Base-by-base conservation (phyloP, 352 stramenopile genomes). In the Phytophthora aleatoria region DNA sequence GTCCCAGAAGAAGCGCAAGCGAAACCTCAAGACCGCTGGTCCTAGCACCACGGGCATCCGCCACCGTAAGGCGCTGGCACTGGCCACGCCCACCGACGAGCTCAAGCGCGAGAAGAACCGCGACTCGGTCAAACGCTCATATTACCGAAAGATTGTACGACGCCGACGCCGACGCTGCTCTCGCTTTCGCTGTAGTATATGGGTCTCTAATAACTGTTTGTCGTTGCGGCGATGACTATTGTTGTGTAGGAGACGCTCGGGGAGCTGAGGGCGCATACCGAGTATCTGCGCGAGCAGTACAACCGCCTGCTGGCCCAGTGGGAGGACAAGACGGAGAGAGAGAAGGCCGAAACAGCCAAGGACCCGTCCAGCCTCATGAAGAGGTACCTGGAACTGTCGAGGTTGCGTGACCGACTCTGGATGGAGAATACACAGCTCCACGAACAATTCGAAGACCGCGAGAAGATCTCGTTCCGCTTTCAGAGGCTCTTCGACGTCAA, bases 401-500 rank as follows among this genome's bases (percentile, higher is more conserved):
- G 71, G 20, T 58, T 80, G 12, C 76, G 76, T n/a, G 76, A 85
- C 50, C 70, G 68, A 39, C 71, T 85, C 42, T 85, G 76, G 76
- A 57, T 74, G 52, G 76, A 85, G 58, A 85, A 85, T 38, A 76
- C 75, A 56, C 73, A 79, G 71, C 73, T 82, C 41, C 76, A 82
- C 44, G 73, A 79, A 36, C 50, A 78, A 27, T 85, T 85, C 28
- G 76, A 85, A 41, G 76, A 85, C 35, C 76, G 76, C 27, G 76
- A 85, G 71, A 85, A 85, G 63, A 64, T 76, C 31, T 73, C 67
- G 33, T 85, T 80, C 64, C 73, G 76, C 24, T 72, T 85, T 35
- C 76, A 85, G 59, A 71, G 76, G 16, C 76, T 85, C 24, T 85
- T 85, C 47, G 73, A 85, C 44, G 73, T 85, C 38, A 85, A 85